These are phyloP conservation scores for Puccinia horiana DNA, from an alignment of 1,284 basidiomycete species.

Conservation along the genomic window DNA sequence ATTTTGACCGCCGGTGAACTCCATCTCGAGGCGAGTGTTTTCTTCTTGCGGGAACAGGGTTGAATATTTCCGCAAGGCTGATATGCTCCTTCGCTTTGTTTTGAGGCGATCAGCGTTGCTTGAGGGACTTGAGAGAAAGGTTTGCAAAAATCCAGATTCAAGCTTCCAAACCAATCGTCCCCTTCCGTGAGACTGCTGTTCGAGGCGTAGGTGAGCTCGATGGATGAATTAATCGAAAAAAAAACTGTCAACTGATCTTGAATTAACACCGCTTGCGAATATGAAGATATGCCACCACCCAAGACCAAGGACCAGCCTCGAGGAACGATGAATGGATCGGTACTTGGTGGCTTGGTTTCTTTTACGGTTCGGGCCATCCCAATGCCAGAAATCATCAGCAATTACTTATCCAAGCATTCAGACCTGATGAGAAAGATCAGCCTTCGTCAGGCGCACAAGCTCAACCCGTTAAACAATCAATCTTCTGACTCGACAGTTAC, in stretches of 20 bases:
- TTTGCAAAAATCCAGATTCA: slow-evolving; percentile 93
- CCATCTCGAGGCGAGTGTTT: slow-evolving; percentile 77
- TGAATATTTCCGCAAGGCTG: not conserved
- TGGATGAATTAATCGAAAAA: not conserved
- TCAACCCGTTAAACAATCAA: slow-evolving; percentile 50
- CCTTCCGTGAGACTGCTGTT: slow-evolving; percentile 93
- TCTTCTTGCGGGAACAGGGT: slow-evolving; percentile 35
- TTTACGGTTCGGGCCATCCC: slow-evolving; percentile 82
- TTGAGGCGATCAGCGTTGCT: slow-evolving; percentile 69
- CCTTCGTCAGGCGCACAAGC: slow-evolving; percentile 15
- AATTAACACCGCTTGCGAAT: not conserved
- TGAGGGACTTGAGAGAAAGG: slow-evolving; percentile 90
- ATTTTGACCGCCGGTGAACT: slow-evolving; percentile 95
- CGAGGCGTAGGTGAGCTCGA: slow-evolving; percentile 68
- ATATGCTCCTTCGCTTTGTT: slow-evolving; percentile 17
- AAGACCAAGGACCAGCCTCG: slow-evolving; percentile 73
- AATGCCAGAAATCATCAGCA: slow-evolving; percentile 69
- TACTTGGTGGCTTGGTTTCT: slow-evolving; percentile 72
- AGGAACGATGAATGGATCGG: slow-evolving; percentile 74
- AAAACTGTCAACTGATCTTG: slow-evolving; percentile 24
- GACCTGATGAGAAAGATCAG: slow-evolving; percentile 28
- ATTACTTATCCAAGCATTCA: slow-evolving; percentile 65
- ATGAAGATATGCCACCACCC: slow-evolving; percentile 77
- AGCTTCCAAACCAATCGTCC: slow-evolving; percentile 91
- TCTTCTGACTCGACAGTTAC: not conserved